Evolutionary conservation across 768 basidiomycete genomes (phyloP).

Genomic region (Suillus paluster): DNA sequence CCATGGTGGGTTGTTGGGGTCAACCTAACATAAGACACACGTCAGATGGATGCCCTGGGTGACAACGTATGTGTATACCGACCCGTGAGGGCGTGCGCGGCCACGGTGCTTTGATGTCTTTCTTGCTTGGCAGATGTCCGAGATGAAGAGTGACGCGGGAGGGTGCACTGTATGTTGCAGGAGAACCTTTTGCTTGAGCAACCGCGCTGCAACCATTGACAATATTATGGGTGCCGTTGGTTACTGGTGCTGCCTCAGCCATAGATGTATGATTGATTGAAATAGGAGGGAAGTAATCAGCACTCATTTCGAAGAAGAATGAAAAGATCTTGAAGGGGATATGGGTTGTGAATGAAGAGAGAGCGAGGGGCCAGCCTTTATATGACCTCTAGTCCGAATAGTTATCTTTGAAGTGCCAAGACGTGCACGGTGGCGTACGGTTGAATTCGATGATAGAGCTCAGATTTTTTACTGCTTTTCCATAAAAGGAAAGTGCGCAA

Average conservation of each 20-base stretch:
- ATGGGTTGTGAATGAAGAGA: not conserved
- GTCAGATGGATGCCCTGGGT: constrained; percentile 3
- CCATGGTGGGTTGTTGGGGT: constrained; percentile 85
- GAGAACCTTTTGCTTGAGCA: constrained; percentile 15
- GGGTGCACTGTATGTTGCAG: constrained; percentile 40
- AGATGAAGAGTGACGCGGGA: constrained; percentile 72
- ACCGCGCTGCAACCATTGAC: not conserved
- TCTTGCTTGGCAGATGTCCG: constrained; percentile 75
- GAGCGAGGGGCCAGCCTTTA: constrained; percentile 12
- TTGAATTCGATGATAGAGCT: constrained; percentile 22
- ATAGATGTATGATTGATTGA: constrained; percentile 28
- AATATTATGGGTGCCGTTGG: constrained; percentile 12
- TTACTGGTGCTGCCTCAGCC: not conserved
- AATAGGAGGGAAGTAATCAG: constrained; percentile 41
- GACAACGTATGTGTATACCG: constrained; percentile 22
- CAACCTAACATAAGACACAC: constrained; percentile 49
- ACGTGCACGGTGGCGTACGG: not conserved
- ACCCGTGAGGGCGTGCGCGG: constrained; percentile 77
- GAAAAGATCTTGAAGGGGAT: constrained; percentile 14
- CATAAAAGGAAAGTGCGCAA: constrained; percentile 32
- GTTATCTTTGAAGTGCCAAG: constrained; percentile 12
- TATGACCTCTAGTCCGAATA: not conserved
- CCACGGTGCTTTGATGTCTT: constrained; percentile 72
- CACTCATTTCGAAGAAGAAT: constrained; percentile 14
- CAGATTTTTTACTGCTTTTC: constrained; percentile 18